Percentiles rank a stretch among this genome's conserved stretches.
Conservation (phyloP, 352 stramenopile genomes). For the Phytophthora macrochlamydospora region DNA sequence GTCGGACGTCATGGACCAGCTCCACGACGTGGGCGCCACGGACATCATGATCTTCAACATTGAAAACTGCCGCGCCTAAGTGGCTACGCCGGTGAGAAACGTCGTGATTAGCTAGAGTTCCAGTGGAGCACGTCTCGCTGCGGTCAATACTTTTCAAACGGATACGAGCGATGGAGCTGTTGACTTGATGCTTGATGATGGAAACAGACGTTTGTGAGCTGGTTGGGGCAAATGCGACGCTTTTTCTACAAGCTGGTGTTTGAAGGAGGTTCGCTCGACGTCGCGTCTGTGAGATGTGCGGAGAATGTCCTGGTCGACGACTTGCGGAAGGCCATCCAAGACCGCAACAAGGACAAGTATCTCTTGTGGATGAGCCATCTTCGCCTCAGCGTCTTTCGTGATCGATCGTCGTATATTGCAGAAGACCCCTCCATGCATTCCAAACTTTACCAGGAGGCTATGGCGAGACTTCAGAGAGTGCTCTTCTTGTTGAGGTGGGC, state of each 20-base stretch:
- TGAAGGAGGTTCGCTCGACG: too few species aligned
- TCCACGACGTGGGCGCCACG: conserved; percentile 94
- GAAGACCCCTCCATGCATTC: neutral
- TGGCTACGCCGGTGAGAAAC: too few species aligned
- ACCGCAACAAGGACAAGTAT: neutral
- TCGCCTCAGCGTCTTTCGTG: neutral
- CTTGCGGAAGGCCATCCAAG: neutral
- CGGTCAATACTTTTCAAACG: conserved; percentile 15
- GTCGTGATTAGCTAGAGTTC: conserved; percentile 10
- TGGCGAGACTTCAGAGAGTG: neutral
- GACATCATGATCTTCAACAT: conserved; percentile 98
- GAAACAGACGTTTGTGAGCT: too few species aligned
- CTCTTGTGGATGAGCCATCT: neutral
- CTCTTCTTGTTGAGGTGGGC: neutral
- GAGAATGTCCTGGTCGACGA: neutral
- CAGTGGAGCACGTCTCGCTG: conserved; percentile 8
- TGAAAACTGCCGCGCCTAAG: conserved; percentile 92
- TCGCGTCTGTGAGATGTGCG: neutral
- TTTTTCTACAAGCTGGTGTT: too few species aligned
- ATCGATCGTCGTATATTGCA: neutral
- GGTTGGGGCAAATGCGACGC: too few species aligned
- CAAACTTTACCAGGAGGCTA: neutral
- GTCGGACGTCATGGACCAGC: conserved; percentile 95
- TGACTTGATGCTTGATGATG: too few species aligned
- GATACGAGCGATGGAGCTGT: too few species aligned